phyloP scores from a whole-genome alignment of 2,329 filamentous ascomycete genomes.

The Pseudopithomyces chartarum region DNA sequence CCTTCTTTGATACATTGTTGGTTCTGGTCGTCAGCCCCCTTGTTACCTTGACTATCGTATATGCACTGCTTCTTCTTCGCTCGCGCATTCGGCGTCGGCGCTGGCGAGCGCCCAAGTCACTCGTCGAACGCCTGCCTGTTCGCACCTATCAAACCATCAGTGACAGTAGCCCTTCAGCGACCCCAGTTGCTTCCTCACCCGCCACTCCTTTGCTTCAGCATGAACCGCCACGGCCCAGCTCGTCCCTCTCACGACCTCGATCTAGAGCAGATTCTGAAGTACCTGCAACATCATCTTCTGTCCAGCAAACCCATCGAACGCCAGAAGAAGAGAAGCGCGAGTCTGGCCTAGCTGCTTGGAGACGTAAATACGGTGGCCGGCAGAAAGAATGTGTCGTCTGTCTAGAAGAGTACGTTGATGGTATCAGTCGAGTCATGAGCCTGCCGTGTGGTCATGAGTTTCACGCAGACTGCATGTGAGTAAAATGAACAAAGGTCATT shows the following conservation, averaged over 20 bases:
- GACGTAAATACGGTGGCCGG: conserved; percentile 65
- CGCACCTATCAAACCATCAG: conserved; percentile 90
- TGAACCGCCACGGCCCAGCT: conserved; percentile 23
- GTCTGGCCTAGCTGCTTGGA: conserved; percentile 56
- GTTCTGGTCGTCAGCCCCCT: conserved; percentile 94
- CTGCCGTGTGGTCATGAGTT: conserved; percentile 97
- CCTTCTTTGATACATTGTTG: conserved; percentile 95
- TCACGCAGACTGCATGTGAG: conserved; percentile 97
- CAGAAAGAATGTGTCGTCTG: conserved; percentile 94
- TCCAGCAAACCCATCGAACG: conserved; percentile 31
- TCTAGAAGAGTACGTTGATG: conserved; percentile 93
- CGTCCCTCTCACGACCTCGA: conserved; percentile 61
- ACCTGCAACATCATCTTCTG: conserved; percentile 42
- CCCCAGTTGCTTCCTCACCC: conserved; percentile 68
- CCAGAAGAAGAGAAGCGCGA: conserved; percentile 59
- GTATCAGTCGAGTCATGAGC: conserved; percentile 94
- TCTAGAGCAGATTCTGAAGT: conserved; percentile 69
- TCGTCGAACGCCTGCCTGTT: conserved; percentile 92
- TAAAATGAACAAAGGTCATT: conserved; percentile 33
- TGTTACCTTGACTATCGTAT: conserved; percentile 90
- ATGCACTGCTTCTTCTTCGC: conserved; percentile 82
- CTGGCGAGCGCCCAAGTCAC: conserved; percentile 96
- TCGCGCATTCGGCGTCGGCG: conserved; percentile 86
- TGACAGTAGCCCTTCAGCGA: conserved; percentile 64
- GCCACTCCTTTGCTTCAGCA: conserved; percentile 79